Conservation (phyloP, 169 alveolate genomes). For the Ichthyophthirius multifiliis region DNA sequence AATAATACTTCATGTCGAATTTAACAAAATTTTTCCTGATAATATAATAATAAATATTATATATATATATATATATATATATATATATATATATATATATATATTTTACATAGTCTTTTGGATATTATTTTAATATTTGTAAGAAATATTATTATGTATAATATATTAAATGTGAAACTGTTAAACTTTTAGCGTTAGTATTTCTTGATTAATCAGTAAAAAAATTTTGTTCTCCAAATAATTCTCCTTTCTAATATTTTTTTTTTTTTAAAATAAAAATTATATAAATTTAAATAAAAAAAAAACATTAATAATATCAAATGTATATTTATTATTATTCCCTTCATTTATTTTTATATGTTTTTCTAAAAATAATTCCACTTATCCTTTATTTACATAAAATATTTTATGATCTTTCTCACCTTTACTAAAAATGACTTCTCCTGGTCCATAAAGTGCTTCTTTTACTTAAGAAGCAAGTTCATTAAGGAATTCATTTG, state of each 20-base stretch:
- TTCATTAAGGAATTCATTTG: not conserved
- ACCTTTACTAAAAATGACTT: not conserved
- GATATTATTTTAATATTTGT: not conserved
- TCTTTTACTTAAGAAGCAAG: not conserved
- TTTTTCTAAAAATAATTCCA: not conserved
- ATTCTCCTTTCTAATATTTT: not conserved
- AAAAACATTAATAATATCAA: not conserved
- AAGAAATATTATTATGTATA: not conserved
- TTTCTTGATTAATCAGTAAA: not conserved
- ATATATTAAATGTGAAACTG: not conserved
- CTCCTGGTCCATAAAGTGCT: not conserved
- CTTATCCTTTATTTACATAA: not conserved
- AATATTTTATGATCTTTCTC: not conserved
- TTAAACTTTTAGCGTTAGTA: not conserved
- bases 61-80: too few species aligned
- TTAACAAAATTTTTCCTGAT: constrained; percentile 5
- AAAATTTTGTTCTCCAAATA: not conserved
- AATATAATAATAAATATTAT: too few species aligned
- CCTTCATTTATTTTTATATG: not conserved
- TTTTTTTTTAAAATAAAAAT: not conserved
- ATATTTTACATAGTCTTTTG: not conserved
- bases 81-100: too few species aligned
- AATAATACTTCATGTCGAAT: not conserved
- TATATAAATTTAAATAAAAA: not conserved
- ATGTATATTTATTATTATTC: not conserved